phyloP scores from a whole-genome alignment of 768 basidiomycete species.

The Lentinula edodes region DNA sequence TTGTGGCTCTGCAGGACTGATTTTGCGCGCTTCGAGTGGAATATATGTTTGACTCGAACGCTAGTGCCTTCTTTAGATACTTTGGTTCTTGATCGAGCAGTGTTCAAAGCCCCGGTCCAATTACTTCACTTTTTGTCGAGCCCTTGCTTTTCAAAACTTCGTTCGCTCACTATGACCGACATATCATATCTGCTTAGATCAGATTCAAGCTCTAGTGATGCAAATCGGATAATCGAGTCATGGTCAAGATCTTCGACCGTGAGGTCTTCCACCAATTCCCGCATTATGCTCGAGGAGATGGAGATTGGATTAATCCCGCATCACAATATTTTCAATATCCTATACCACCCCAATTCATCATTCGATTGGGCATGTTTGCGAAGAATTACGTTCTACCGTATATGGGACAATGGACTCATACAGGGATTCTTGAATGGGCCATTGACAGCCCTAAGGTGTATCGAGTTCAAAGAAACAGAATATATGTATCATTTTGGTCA shows the following conservation, averaged over 20 bases:
- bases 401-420: slow-evolving; percentile 1
- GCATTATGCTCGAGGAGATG: not conserved
- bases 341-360: not conserved
- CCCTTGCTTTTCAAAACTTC: not conserved
- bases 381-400: not conserved
- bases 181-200: not conserved
- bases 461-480: not conserved
- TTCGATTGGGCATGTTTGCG: not conserved
- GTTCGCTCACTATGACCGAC: not conserved
- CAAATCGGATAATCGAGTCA: not conserved
- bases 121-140: slow-evolving; percentile 2
- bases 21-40: not conserved
- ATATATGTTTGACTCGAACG: not conserved
- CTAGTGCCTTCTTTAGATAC: not conserved
- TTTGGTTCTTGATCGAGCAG: not conserved
- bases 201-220: not conserved
- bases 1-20: not conserved
- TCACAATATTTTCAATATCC: not conserved
- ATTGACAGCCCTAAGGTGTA: not conserved
- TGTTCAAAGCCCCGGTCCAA: not conserved
- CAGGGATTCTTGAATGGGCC: slow-evolving; percentile 2
- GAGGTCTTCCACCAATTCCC: not conserved
- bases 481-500: not conserved
- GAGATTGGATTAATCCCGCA: not conserved
- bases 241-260: not conserved